A percentile compares a stretch with the other conserved stretches of the same genome.
Conservation (phyloP, 345 rosid species). For the Lagerstroemia speciosa region DNA sequence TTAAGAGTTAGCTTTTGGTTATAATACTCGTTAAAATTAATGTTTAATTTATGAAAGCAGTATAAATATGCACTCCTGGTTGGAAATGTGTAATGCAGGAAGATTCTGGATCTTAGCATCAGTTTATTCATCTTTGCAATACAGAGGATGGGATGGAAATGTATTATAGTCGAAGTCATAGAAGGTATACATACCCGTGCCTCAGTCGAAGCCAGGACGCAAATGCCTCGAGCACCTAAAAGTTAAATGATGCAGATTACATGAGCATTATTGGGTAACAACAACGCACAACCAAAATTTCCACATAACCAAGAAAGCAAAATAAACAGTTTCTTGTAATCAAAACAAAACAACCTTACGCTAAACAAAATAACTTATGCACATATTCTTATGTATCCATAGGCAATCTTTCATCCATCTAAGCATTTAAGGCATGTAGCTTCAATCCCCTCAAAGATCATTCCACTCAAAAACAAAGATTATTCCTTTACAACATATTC, state of each 20-base stretch:
- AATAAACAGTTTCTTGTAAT: not conserved
- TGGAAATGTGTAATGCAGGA: not conserved
- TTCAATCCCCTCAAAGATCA: not conserved
- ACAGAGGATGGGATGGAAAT: not conserved
- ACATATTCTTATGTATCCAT: not conserved
- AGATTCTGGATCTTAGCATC: not conserved
- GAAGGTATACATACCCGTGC: constrained; percentile 56
- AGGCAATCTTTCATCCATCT: not conserved
- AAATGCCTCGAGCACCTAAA: constrained; percentile 98
- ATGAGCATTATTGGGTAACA: not conserved
- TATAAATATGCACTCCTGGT: not conserved
- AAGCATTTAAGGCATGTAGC: not conserved
- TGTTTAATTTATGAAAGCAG: not conserved
- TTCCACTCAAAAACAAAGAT: not conserved
- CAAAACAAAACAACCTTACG: not conserved
- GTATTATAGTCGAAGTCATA: not conserved
- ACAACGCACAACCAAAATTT: not conserved
- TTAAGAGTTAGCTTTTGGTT: not conserved
- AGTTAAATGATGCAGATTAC: constrained; percentile 14
- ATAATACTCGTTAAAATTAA: not conserved
- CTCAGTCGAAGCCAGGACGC: constrained; percentile 93
- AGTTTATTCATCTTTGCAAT: not conserved
- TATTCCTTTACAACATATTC: not conserved
- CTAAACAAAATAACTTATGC: not conserved
- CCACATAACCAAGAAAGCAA: not conserved